A percentile compares a stretch with the other conserved stretches of the same genome.
Evolutionary conservation across 1,284 basidiomycete genomes (phyloP).

Genomic region (Neonothopanus nambi): DNA sequence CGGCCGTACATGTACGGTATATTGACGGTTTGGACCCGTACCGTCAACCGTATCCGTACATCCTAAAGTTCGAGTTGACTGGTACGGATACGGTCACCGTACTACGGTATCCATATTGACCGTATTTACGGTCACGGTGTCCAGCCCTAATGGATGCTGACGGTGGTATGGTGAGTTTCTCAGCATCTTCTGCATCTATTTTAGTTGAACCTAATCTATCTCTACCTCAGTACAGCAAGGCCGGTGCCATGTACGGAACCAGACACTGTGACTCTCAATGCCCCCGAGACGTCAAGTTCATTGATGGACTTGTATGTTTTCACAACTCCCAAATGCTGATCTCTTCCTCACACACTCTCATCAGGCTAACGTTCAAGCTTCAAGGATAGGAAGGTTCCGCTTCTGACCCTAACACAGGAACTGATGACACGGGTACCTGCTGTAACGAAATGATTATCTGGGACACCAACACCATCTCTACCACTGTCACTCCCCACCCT

Average conservation of each 20-base stretch:
- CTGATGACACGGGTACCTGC: slow-evolving; percentile 48
- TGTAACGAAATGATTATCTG: slow-evolving; percentile 57
- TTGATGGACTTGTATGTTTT: slow-evolving; percentile 41
- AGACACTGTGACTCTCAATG: slow-evolving; percentile 53
- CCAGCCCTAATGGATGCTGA: no score
- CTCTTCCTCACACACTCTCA: not conserved
- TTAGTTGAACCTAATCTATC: not conserved
- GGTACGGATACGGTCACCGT: no score
- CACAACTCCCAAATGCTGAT: not conserved
- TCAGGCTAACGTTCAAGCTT: slow-evolving; percentile 48
- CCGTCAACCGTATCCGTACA: no score
- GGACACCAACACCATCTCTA: slow-evolving; percentile 27
- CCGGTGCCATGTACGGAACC: slow-evolving; percentile 54
- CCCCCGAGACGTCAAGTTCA: no score
- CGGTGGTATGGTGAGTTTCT: slow-evolving; percentile 38
- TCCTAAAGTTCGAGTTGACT: no score
- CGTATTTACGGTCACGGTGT: no score
- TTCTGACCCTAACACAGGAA: no score
- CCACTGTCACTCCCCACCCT: slow-evolving; percentile 45
- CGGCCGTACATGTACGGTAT: no score
- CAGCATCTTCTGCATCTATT: slow-evolving; percentile 15
- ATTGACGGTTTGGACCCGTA: no score
- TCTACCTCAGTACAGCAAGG: slow-evolving; percentile 42
- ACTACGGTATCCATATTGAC: no score
- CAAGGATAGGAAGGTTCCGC: no score